Evolutionary conservation across 1,284 basidiomycete genomes (phyloP), one percentile per base, ranked within the genome.

Genomic region (Marasmius oreades): DNA sequence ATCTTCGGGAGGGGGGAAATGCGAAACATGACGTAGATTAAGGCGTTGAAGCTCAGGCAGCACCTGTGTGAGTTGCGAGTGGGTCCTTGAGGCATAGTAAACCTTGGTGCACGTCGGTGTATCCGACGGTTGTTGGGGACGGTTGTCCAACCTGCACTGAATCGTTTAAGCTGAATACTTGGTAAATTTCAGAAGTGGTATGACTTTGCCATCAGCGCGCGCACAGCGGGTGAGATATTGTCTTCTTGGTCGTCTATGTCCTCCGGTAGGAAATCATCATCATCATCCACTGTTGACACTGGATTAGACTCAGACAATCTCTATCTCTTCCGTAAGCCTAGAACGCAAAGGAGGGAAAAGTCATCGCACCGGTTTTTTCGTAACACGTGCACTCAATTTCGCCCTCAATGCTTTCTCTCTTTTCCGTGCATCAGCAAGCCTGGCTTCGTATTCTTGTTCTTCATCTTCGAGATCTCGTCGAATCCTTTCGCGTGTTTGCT

Each of bases 81-180:
- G 96, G 0, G 96, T 99, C 28, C 97, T 81, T 0, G 95, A 98
- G 0, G 94, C 91, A 68, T 95, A 98, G 68, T 89, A 95, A 55
- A 99, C 87, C 70, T 92, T 92, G 31, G 85, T 86, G 63, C 86
- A 90, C 2, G 78, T 77, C n/a, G 78, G 77, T 59, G 84, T 85
- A 48, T 74, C 70, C 55, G 76, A 72, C 3, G 66, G 67, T 11
- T 73, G 69, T 48, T 61, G 65, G 36, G 55, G 60, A 55, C 61
- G 47, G 63, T 31, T 61, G 46, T 67, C 69, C 52, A 71, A 70
- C 50, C 72, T 69, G 28, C 55, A 64, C 57, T 31, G 10, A 55
- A 22, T 53, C 59, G 31, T 14, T 52, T 31, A 23, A 44, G 33
- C 12, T 22, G n/a, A 16, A 24, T 22, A 55, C 26, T 44, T 58